Base-by-base conservation (phyloP, 768 basidiomycete species). In the Lactifluus rugatus region DNA sequence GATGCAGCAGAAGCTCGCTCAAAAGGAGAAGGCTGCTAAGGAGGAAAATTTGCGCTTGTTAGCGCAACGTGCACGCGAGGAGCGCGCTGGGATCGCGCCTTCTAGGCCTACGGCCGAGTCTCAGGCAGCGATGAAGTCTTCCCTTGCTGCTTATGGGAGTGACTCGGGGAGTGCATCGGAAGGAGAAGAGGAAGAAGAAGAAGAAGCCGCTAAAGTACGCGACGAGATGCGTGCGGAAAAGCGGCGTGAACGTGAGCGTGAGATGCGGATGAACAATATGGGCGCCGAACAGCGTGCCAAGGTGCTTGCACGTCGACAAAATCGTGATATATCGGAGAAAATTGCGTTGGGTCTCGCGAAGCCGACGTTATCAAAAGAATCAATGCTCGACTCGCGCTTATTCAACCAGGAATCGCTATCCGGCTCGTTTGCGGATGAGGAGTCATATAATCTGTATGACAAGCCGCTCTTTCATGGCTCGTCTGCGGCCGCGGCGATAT, bases 221-320 rank as follows among this genome's bases (percentile, higher is more conserved):
- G 96, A 97, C 69, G 74, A 85, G 65, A 93, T 96, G 84, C 80
- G 96, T 57, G 74, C 80, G 47, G 94, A 98, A 77, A 93, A 97
- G 77, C 79, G 89, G 66, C 81, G 86, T 61, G 93, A 98, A 69
- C 83, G 96, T 28, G 94, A 98, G 74, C 84, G 94, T 39, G 95
- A 99, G 73, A 83, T 99, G 89, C 79, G 96, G 60, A 95, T 98
- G 93, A 93, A 81, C 72, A 96, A 98, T 68, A 99, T 99, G 96
- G 96, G 96, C 25, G 81, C 87, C 28, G 96, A 98, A 72, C 91
- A 93, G 68, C 81, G 96, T 16, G 93, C 96, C 39, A 97, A 96
- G 76, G 84, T 90, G 80, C 76, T 98, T 59, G 93, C 95, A 21
- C 84, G 89, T 54, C 92, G 97, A 65, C 93, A 96, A 73, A 95